These are phyloP conservation scores for Delonix regia DNA, from an alignment of 306 rosid genomes.

Conservation along the genomic window DNA sequence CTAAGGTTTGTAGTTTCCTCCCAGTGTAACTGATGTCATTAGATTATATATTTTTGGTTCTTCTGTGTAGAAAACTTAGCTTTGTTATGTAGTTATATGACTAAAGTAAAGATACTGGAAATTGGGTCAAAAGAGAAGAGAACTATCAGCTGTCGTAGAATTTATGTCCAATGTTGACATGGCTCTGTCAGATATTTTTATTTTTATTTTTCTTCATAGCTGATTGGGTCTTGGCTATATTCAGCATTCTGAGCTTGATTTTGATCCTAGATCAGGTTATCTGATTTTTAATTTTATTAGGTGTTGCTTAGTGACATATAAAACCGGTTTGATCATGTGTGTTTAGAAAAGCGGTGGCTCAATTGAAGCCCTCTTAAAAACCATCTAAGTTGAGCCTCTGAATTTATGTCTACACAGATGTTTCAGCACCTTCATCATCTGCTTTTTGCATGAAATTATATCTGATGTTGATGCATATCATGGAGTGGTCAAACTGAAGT, in stretches of 20 bases:
- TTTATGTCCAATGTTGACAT: slow-evolving; percentile 5
- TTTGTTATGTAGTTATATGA: slow-evolving; percentile 16
- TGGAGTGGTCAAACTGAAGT: not conserved
- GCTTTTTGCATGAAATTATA: slow-evolving; percentile 16
- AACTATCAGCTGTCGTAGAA: not conserved
- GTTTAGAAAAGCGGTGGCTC: not conserved
- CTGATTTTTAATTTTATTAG: not conserved
- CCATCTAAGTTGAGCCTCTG: not conserved
- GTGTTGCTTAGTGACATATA: not conserved
- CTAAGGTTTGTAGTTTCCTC: not conserved
- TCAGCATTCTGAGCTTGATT: slow-evolving; percentile 18
- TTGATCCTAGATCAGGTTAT: not conserved
- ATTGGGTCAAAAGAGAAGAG: not conserved
- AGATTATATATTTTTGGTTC: not conserved
- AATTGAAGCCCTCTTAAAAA: not conserved
- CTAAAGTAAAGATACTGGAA: slow-evolving; percentile 1
- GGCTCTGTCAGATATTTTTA: slow-evolving; percentile 5
- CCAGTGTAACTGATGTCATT: not conserved
- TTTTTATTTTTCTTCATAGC: not conserved
- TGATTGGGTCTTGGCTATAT: not conserved
- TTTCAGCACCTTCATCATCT: not conserved
- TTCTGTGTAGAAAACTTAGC: not conserved
- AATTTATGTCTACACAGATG: slow-evolving; percentile 1
- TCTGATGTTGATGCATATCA: slow-evolving; percentile 5
- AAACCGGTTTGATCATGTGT: not conserved